A percentile compares a stretch with the other conserved stretches of the same genome.
Evolutionary conservation across 441 rosid genomes (phyloP).

Genomic region (Adansonia gregorii): DNA sequence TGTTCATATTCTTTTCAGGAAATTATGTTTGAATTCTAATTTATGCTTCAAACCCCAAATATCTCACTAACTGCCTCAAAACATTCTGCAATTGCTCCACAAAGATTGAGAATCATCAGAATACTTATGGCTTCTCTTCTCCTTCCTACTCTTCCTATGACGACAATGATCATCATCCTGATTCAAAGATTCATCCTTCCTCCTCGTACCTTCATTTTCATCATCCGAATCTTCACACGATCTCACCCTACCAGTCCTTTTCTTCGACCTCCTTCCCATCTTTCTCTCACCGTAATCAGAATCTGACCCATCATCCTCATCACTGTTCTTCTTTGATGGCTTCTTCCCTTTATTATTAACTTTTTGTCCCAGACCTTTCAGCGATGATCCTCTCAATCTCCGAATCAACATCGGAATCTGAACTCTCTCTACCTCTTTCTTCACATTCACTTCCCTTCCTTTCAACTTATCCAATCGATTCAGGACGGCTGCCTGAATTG

Average conservation of each 20-base stretch:
- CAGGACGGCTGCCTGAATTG: constrained; percentile 59
- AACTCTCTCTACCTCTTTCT: constrained; percentile 45
- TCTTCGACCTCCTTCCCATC: constrained; percentile 73
- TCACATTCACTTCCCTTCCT: constrained; percentile 54
- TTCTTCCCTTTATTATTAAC: constrained; percentile 31
- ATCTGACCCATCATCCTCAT: constrained; percentile 51
- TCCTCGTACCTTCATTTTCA: constrained; percentile 57
- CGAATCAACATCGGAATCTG: constrained; percentile 78
- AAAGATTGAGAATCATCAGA: constrained; percentile 55
- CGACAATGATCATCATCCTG: constrained; percentile 53
- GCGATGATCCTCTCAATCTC: constrained; percentile 93
- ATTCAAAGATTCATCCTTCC: constrained; percentile 51
- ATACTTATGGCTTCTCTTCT: constrained; percentile 60
- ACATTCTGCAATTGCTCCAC: not conserved
- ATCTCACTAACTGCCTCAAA: not conserved
- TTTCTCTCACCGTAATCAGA: constrained; percentile 61
- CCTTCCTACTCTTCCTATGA: constrained; percentile 53
- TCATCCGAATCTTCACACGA: constrained; percentile 53
- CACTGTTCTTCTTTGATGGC: constrained; percentile 40
- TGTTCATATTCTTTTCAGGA: not conserved
- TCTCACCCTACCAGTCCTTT: constrained; percentile 47
- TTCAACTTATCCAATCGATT: constrained; percentile 71
- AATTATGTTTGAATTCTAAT: not conserved
- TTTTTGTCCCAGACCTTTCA: constrained; percentile 42
- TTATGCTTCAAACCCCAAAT: not conserved